Conservation (phyloP, 257 asterid species). For the Solanum infundibuliforme region DNA sequence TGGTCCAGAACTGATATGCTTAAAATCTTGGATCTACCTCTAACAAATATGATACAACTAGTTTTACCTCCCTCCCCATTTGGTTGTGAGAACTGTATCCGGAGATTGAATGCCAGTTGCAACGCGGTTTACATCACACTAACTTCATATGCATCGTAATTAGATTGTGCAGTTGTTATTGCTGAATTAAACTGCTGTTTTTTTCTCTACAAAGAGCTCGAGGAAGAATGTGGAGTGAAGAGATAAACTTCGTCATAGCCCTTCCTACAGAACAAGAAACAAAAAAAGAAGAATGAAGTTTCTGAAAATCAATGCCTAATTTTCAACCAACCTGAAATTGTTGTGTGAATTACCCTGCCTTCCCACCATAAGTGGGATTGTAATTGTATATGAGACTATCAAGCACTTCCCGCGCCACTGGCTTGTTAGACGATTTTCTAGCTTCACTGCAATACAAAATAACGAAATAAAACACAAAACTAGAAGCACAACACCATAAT, state of each 20-base stretch:
- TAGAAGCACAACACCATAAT: not conserved
- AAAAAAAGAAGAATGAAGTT: not conserved
- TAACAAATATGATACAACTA: too few relatives aligned
- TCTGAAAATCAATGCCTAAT: not conserved
- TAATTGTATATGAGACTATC: conserved; percentile 82
- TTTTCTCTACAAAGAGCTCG: not conserved
- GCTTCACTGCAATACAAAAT: conserved; percentile 55
- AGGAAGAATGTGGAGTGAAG: conserved; percentile 22
- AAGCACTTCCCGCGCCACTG: conserved; percentile 50
- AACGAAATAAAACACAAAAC: not conserved
- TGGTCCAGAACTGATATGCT: too few relatives aligned
- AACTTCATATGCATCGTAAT: not conserved
- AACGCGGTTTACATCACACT: not conserved
- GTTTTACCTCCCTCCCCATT: too few relatives aligned
- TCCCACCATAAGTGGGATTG: conserved; percentile 77
- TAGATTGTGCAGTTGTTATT: not conserved
- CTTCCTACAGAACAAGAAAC: conserved; percentile 40
- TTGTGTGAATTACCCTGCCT: conserved; percentile 55
- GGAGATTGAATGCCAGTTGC: not conserved
- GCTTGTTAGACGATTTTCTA: conserved; percentile 70
- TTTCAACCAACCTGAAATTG: not conserved
- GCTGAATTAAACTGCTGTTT: not conserved
- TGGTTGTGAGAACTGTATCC: too few relatives aligned
- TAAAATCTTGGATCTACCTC: too few relatives aligned
- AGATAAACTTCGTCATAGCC: conserved; percentile 94